Base-by-base conservation (phyloP, 2,329 filamentous ascomycete species). In the Alternaria sp. region DNA sequence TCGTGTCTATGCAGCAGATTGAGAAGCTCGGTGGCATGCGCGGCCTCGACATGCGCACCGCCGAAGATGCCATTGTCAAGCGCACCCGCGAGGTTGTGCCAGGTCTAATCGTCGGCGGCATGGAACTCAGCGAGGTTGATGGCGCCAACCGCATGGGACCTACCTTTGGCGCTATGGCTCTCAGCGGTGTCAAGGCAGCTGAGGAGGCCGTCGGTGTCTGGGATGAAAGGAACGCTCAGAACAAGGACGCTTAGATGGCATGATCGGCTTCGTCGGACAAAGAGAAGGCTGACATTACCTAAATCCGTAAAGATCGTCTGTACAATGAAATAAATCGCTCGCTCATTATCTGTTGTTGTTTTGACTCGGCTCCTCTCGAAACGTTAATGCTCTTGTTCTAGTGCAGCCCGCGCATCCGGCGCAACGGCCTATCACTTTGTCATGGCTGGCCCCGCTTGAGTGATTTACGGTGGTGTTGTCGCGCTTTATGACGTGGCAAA, bases 21-120 rank as follows among this genome's bases (percentile, higher is more conserved):
- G 90, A 93, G 79, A 89, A 92, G 81, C 88, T 97, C 3, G 93
- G 93, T 61, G 93, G 93, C 69, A 97, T 97, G 93, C 90, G 93
- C 61, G 94, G 93, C 9, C 85, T 97, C 17, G 93, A 97, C 81
- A 97, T 97, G 93, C 92, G 93, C 82, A 84, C 86, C 2, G 93
- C 93, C 47, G 93, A 97, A 81, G 93, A 97, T 74, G 93, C 93
- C 51, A 97, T 97, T 72, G 93, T 97, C 79, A 97, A 96, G 86
- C 86, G 91, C 70, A 97, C 93, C 7, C 89, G 93, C 65, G 93
- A 97, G 85, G 87, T 97, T 64, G 89, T 93, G 13, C 93, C 93
- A 6, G 93, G 94, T 26, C 84, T 97, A 68, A 93, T 97, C 74
- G 91, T 96, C n/a, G 94, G 93, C 57, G 94, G 93, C 43, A 97